phyloP scores from a whole-genome alignment of 306 rosid species.

The Spatholobus suberectus region DNA sequence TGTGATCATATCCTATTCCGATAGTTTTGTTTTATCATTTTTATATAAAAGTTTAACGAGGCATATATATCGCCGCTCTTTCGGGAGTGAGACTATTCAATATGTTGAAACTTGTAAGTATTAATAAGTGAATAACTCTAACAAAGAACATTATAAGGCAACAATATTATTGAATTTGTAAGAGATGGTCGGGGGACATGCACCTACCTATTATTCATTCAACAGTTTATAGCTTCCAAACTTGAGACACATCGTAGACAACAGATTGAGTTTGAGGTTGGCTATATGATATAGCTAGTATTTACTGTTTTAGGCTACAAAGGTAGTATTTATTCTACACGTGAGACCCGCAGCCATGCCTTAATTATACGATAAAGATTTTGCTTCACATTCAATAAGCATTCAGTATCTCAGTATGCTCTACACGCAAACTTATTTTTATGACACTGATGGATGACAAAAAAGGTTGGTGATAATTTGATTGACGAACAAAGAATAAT shows the following conservation, averaged over 20 bases:
- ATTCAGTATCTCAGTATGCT: conserved; percentile 30
- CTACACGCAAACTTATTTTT: conserved; percentile 44
- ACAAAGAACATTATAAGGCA: conserved; percentile 26
- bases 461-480: not conserved
- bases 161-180: conserved; percentile 22
- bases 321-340: conserved; percentile 20
- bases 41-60: not conserved
- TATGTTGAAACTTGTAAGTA: not conserved
- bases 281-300: conserved; percentile 2
- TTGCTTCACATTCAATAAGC: conserved; percentile 41
- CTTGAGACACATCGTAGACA: conserved; percentile 25
- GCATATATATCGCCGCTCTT: too few relatives aligned
- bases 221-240: conserved; percentile 32
- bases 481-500: not conserved
- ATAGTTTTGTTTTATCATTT: not conserved
- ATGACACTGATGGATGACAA: not conserved
- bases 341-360: conserved; percentile 24
- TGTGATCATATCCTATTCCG: not conserved
- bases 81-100: not conserved
- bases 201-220: conserved; percentile 10
- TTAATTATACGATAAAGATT: conserved; percentile 11
- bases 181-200: conserved; percentile 47
- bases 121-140: conserved; percentile 27
- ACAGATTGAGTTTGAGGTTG: conserved; percentile 37
- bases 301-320: conserved; percentile 5